Evolutionary conservation across 768 basidiomycete species (phyloP), one percentile per base, ranked within the genome.

Genomic region (Boletus pseudo-olivaceus): DNA sequence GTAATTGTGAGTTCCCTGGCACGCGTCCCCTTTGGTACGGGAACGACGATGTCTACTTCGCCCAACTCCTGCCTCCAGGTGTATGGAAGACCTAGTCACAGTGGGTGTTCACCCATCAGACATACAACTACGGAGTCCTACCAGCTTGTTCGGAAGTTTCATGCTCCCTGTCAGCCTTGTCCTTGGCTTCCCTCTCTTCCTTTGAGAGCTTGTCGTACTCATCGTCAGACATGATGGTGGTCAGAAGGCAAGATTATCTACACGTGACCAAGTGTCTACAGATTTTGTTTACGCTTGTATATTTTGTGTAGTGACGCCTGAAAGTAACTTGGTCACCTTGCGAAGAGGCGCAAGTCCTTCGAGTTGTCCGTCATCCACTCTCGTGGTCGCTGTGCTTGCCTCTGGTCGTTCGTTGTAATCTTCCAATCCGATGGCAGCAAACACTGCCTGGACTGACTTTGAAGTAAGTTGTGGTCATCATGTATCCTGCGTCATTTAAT

Each of bases 51-150:
- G 57, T 96, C 90, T 20, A 97, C 81, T 50, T 97, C 93, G 14
- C 82, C 83, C 7, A 99, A 78, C 62, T 93, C 85, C 67, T 99
- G 97, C 44, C 73, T 85, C 97, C 97, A 99, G 51, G 72, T 75
- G 71, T 96, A 98, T 6, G 97, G 97, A 57, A 99, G 76, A 17
- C 84, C 92, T 93, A 43, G 50, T 43, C 62, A 51, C 49, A 34
- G n/a, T 48, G 32, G 49, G 37, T 53, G 30, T 51, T 37, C 52
- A 43, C 53, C 23, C 57, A 58, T 66, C 57, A 61, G 63, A 55
- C 51, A 53, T 52, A 51, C 61, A 49, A 20, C 61, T 59, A 59
- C 47, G 55, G 57, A 30, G 43, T 61, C 83, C 59, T 74, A 95
- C 94, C 86, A 57, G 85, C 89, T 73, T 97, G 95, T 71, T 97